Evolutionary conservation across 176 grass and related monocot species (phyloP).

Genomic region (Musa beccarii): DNA sequence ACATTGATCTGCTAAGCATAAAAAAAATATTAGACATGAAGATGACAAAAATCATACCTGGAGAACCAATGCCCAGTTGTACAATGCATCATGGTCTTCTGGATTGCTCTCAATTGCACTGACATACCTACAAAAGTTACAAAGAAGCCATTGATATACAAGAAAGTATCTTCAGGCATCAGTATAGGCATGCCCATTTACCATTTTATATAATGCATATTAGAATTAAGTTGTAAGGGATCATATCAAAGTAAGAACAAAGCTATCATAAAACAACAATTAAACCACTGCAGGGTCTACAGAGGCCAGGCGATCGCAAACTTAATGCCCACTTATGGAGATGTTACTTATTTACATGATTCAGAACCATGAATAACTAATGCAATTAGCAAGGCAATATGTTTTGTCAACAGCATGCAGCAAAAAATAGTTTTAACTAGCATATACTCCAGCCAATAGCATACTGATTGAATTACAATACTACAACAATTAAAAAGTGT

Average conservation of each 20-base stretch:
- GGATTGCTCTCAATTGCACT: conserved; percentile 94
- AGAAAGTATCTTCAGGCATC: conserved; percentile 12
- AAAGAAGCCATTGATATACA: neutral
- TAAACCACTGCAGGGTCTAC: no score
- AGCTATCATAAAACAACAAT: no score
- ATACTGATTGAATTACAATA: no score
- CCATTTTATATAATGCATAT: neutral
- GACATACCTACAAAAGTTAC: conserved; percentile 58
- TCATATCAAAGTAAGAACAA: neutral
- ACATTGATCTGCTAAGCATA: neutral
- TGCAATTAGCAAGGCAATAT: no score
- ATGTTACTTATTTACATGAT: no score
- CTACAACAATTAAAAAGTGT: no score
- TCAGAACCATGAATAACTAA: no score
- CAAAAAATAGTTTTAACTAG: no score
- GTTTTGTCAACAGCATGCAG: no score
- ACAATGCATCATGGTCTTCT: conserved; percentile 91
- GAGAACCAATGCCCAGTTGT: conserved; percentile 98
- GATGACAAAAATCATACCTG: conserved; percentile 42
- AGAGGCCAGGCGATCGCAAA: no score
- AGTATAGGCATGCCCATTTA: conserved; percentile 8
- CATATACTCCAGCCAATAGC: no score
- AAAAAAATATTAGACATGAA: neutral
- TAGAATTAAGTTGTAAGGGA: neutral
- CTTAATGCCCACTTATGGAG: no score